A percentile compares a stretch with the other conserved stretches of the same genome.
Evolutionary conservation across 495 filamentous ascomycete species (phyloP).

Genomic region (Polyplosphaeria fusca): DNA sequence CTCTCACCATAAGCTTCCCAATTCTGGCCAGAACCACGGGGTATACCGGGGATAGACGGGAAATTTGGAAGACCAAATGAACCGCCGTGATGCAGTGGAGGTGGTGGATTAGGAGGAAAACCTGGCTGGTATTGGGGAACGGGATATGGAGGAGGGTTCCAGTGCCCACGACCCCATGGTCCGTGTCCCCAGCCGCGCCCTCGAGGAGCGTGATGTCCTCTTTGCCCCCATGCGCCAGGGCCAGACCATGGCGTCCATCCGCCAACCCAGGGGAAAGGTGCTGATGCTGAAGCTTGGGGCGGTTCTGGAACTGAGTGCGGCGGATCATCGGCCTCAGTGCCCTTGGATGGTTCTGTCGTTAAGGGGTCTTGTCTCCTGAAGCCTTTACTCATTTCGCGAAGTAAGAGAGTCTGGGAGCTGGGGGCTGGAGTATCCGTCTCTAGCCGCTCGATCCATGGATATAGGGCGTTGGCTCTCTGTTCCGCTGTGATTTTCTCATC

Average conservation of each 20-base stretch:
- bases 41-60: not conserved
- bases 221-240: not conserved
- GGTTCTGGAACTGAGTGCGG: conserved; percentile 14
- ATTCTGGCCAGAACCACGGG: conserved; percentile 5
- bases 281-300: not conserved
- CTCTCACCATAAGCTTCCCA: conserved; percentile 19
- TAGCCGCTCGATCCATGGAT: conserved; percentile 27
- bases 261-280: not conserved
- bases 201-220: not conserved
- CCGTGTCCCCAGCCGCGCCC: conserved; percentile 3
- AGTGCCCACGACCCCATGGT: not conserved
- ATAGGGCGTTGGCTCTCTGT: conserved; percentile 8
- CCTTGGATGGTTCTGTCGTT: not conserved
- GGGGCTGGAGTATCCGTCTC: conserved; percentile 13
- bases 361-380: not conserved
- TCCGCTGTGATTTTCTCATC: not conserved
- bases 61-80: not conserved
- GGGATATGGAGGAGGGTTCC: not conserved
- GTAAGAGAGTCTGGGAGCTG: not conserved
- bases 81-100: not conserved
- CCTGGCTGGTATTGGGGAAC: not conserved
- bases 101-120: not conserved
- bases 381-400: conserved; percentile 18
- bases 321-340: conserved; percentile 3
- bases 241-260: not conserved